A percentile compares a stretch with the other conserved stretches of the same genome.
phyloP scores from a whole-genome alignment of 73 alveolate species.

The Paramecium tetraurelia region DNA sequence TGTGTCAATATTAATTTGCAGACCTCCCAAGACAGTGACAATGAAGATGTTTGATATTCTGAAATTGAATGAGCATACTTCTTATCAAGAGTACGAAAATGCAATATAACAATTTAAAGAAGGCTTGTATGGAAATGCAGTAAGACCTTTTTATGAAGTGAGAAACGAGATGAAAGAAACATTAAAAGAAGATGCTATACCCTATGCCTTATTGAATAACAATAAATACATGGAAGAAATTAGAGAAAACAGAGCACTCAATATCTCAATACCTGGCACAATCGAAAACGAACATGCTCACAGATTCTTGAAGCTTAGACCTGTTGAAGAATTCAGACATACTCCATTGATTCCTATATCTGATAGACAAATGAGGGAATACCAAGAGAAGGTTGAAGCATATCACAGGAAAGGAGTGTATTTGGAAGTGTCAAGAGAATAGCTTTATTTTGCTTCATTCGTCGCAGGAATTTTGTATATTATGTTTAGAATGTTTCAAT shows the following conservation, averaged over 20 bases:
- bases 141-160: constrained; percentile 14
- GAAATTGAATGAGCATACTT: constrained; percentile 65
- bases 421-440: constrained; percentile 74
- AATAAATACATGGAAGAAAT: constrained; percentile 66
- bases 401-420: constrained; percentile 75
- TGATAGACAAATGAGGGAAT: constrained; percentile 68
- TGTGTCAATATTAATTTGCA: constrained; percentile 41
- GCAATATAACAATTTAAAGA: constrained; percentile 68
- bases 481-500: constrained; percentile 45
- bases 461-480: constrained; percentile 16
- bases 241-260: constrained; percentile 52
- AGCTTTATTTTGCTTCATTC: constrained; percentile 57
- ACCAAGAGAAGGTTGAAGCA: constrained; percentile 66
- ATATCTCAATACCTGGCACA: constrained; percentile 82
- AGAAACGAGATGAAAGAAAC: constrained; percentile 66
- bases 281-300: constrained; percentile 82
- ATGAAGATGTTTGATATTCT: constrained; percentile 66
- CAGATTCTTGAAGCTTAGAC: constrained; percentile 73
- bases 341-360: constrained; percentile 84
- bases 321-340: constrained; percentile 85
- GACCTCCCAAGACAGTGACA: constrained; percentile 61
- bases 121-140: constrained; percentile 75
- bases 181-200: constrained; percentile 76
- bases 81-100: constrained; percentile 68
- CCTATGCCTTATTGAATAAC: constrained; percentile 63